Base-by-base conservation (phyloP, 768 basidiomycete species). In the Serendipita sp. region DNA sequence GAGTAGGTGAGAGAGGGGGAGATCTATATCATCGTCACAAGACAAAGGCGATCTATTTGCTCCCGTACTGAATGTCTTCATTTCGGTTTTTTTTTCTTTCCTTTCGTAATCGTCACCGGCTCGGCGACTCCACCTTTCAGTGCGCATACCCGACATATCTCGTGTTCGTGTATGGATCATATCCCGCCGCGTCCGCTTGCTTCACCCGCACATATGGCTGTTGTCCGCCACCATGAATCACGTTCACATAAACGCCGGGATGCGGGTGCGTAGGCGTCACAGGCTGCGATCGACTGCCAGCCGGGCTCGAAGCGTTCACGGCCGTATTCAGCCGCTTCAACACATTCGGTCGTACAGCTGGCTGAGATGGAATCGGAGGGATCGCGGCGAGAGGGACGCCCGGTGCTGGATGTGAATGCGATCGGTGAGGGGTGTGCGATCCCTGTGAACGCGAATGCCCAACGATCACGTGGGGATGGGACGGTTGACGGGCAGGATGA, bases 201-300 rank as follows among this genome's bases (percentile, higher is more conserved):
- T 58, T 22, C 22, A 58, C 53, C 9, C 31, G 4, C 17, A 58
- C 53, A 33, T 22, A 58, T 11, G 53, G 53, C 14, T 3, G 22
- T 58, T 58, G 53, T 38, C 34, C 34, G 9, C 53, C 53, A 34
- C 22, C 17, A 2, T 58, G 53, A 9, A 31, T 58, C 24, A 58
- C 31, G 30, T n/a, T 24, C 22, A 58, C 53, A 33, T 28, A 58
- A 1, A 13, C 17, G 17, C 22, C 22, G 1, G 53, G 17, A 2
- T 38, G 34, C 14, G 34, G 34, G 31, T 58, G 53, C 1, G 31
- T n/a, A 9, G 53, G 53, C 17, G 22, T 58, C 22, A 31, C 53
- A 28, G 53, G 53, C n/a, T 58, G 53, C 9, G 53, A 58, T 22
- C 53, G 53, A 34, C 53, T 58, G 53, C 22, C 53, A n/a, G 20